Base-by-base conservation (phyloP, 116 monocot species). In the Iris pallida region DNA sequence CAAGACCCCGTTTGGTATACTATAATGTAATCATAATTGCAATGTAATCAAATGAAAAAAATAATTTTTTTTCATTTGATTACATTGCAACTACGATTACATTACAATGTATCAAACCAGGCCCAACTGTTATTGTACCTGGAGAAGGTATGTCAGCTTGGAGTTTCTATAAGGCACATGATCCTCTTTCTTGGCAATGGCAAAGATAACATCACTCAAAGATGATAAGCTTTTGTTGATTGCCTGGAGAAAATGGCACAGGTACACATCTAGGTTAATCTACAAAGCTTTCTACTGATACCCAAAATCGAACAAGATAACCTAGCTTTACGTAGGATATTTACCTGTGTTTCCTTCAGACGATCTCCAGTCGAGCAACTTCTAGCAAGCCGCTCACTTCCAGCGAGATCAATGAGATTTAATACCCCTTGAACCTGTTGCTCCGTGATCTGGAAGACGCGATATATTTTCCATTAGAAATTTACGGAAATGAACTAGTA, bases 131-230 rank as follows among this genome's bases (percentile, higher is more conserved):
- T 30, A 30, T 30, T 30, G 3, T 68, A 82, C 81, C 73, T 86
- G 79, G 18, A 86, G 59, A 51, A 86, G 73, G 61, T 86, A 81
- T 1, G 82, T 86, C 7, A 82, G 73, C 59, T 82, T 86, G 11
- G 86, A 86, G 55, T 86, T 82, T 55, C 86, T 72, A 61, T 72
- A 86, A n/a, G 82, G 86, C 1, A 82, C 70, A 55, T 86, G 86
- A 56, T 81, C 86, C 6, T 86, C 82, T 65, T 81, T 81, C 66
- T 82, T 82, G 4, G 75, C 86, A 42, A 86, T 78, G 2, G 86
- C 62, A 64, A 82, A 86, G 47, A 82, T 79, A 14, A 81, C 85
- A 73, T 86, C 82, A 16, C 79, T 79, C 19, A 86, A 54, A 16
- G 76, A 65, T 5, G 86, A 82, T n/a, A 86, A 70, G 51, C 82